Base-by-base conservation (phyloP, 2,329 filamentous ascomycete species). In the Paraconiothyrium sp. region DNA sequence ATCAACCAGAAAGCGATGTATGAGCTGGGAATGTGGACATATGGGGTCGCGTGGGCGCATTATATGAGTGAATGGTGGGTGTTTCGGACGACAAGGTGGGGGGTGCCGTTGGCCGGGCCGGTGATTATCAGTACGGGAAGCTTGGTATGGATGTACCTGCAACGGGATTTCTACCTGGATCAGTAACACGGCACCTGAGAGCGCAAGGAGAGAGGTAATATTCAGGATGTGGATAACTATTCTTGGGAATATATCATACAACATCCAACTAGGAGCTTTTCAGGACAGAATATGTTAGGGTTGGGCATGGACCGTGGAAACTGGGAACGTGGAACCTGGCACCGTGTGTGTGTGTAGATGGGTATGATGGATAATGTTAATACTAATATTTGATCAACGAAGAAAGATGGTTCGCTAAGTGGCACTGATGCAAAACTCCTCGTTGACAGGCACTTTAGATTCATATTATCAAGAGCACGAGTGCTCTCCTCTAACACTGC, bases 11-110 rank as follows among this genome's bases (percentile, higher is more conserved):
- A 87, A 0, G 85, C 86, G 48, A 84, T 94, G 58, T 97, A 96
- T 78, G 87, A 95, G 76, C 83, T 97, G 61, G 90, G 90, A 16
- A 82, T 95, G 67, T 92, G 90, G 86, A 95, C 92, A 8, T 97
- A 94, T 77, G 85, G 88, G 1, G 84, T 97, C 58, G 94, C 94
- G 0, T 86, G 91, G 57, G 81, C 82, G 44, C 94, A 94, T 81
- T 97, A 94, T 78, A 84, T 88, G 63, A 90, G 86, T 68, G 95
- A 99, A 84, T 91, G 92, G 83, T 83, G 92, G 66, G 79, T 93
- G 4, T 97, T 91, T 80, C 90, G 90, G 71, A 94, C 89, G 22
- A 89, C 92, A 69, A 87, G 85, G 66, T 87, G 90, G 75, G 85
- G 85, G 41, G 82, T 83, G 41, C 84, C 87, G 30, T 81, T 90